These are phyloP conservation scores for Termitomyces sp. DNA, from an alignment of 768 basidiomycete genomes.

Conservation along the genomic window DNA sequence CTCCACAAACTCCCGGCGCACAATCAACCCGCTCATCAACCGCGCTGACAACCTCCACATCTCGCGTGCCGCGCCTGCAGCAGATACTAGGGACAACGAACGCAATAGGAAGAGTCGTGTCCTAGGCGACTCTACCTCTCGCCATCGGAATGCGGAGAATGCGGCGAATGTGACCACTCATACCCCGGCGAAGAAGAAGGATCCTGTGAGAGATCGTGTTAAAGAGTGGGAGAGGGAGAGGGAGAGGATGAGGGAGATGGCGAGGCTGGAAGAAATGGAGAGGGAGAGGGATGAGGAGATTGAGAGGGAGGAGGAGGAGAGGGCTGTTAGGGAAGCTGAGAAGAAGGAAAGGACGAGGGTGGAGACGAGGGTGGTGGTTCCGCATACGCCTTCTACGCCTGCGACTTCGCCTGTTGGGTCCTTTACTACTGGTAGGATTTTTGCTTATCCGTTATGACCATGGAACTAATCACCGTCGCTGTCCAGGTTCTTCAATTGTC, in stretches of 20 bases:
- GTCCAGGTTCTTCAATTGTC: conserved; percentile 2
- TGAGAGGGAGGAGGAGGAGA: conserved; percentile 27
- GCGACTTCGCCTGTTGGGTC: conserved; percentile 6
- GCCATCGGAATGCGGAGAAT: conserved; percentile 20
- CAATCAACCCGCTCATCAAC: conserved; percentile 23
- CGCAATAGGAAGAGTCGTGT: conserved; percentile 22
- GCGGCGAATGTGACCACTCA: background rate
- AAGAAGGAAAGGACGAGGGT: conserved; percentile 31
- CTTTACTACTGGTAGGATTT: conserved; percentile 9
- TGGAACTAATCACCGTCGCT: background rate
- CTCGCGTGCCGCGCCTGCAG: conserved; percentile 6
- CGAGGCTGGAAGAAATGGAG: conserved; percentile 51
- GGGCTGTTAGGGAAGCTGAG: background rate
- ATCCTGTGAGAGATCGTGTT: conserved; percentile 54
- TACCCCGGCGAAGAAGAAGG: conserved; percentile 24
- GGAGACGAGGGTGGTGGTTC: conserved; percentile 25
- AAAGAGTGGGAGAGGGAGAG: conserved; percentile 74
- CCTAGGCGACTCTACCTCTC: conserved; percentile 33
- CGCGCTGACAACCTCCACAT: conserved; percentile 19
- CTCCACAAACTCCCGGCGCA: conserved; percentile 22
- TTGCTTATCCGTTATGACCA: background rate
- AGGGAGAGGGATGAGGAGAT: conserved; percentile 40
- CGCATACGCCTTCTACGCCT: conserved; percentile 1
- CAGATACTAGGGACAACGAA: conserved; percentile 14
- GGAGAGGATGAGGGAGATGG: conserved; percentile 65